Conservation (phyloP, 768 basidiomycete genomes). For the Hypholoma fasciculare region DNA sequence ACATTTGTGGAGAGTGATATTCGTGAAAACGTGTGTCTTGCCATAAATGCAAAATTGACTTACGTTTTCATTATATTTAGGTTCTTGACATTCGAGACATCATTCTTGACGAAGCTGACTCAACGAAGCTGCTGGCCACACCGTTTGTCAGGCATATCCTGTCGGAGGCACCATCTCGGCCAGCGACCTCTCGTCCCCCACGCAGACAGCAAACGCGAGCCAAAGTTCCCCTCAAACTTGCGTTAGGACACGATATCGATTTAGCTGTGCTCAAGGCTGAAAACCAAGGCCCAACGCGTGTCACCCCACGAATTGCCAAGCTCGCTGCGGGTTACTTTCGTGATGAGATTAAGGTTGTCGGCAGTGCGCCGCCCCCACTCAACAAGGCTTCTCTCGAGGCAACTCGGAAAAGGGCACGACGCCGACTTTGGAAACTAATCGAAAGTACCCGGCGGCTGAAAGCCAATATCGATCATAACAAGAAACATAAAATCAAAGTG, state of each 20-base stretch:
- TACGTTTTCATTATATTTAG: slow-evolving; percentile 14
- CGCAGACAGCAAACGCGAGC: background rate
- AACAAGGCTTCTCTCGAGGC: slow-evolving; percentile 26
- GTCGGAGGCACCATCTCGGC: slow-evolving; percentile 12
- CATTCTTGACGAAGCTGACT: slow-evolving; percentile 22
- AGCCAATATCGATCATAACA: slow-evolving; percentile 23
- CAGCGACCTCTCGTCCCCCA: background rate
- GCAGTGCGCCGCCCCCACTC: slow-evolving; percentile 34
- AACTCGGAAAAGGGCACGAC: slow-evolving; percentile 23
- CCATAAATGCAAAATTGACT: background rate
- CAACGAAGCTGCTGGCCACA: slow-evolving; percentile 16
- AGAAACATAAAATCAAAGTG: slow-evolving; percentile 33
- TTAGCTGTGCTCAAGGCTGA: slow-evolving; percentile 54
- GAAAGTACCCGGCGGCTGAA: slow-evolving; percentile 24
- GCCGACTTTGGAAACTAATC: slow-evolving; percentile 28
- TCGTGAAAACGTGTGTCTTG: background rate
- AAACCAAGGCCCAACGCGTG: slow-evolving; percentile 56
- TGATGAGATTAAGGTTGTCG: slow-evolving; percentile 57
- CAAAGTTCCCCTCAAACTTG: slow-evolving; percentile 9
- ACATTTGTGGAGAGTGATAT: slow-evolving; percentile 1
- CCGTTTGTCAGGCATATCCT: slow-evolving; percentile 28
- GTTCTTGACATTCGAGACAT: slow-evolving; percentile 29
- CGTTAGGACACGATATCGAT: slow-evolving; percentile 47
- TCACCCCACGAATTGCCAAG: slow-evolving; percentile 58
- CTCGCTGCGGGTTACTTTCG: slow-evolving; percentile 53